Base-by-base conservation (phyloP, 2,329 filamentous ascomycete species). In the Xylaria sp. region DNA sequence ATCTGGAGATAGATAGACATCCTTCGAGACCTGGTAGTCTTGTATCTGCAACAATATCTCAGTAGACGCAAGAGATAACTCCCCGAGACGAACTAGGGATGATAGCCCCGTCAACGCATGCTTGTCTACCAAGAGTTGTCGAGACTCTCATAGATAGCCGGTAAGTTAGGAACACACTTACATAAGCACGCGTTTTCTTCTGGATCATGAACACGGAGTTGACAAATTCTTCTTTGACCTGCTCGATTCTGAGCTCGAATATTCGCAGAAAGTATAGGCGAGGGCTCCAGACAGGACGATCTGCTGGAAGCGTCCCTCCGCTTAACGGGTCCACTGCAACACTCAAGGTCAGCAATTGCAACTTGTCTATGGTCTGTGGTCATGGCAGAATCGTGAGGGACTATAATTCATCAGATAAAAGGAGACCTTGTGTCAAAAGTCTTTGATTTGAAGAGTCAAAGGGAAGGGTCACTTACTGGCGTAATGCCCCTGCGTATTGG, bases 161-260 rank as follows among this genome's bases (percentile, higher is more conserved):
- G 31, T 0, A 35, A 19, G 12, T 21, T 19, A 1, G 9, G 7
- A 35, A 14, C 9, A 40, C 15, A 37, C 60, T 54, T 55, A 62
- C 60, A 49, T 62, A 62, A 23, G 46, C 12, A 21, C 15, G 47
- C 4, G 42, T 62, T 33, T 62, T 65, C 17, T 53, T 54, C 37
- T 63, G 59, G 15, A 65, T 38, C 50, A 33, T 57, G 9, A 47
- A 52, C 1, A 62, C 60, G 8, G 56, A 42, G 37, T 65, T 65
- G 43, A 56, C 45, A 50, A 59, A 65, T 43, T 65, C 63, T n/a
- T 63, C 46, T 38, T 65, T 65, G 25, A 62, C 50, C 38, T 52
- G 51, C 15, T 62, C 59, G 15, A 65, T 46, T 23, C 63, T 51
- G 21, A 43, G 19, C 21, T 65, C 54, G 14, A 63, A 37, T 23